A percentile compares a stretch with the other conserved stretches of the same genome.
phyloP scores from a whole-genome alignment of 2,329 filamentous ascomycete species.

The Fusarium sororula region DNA sequence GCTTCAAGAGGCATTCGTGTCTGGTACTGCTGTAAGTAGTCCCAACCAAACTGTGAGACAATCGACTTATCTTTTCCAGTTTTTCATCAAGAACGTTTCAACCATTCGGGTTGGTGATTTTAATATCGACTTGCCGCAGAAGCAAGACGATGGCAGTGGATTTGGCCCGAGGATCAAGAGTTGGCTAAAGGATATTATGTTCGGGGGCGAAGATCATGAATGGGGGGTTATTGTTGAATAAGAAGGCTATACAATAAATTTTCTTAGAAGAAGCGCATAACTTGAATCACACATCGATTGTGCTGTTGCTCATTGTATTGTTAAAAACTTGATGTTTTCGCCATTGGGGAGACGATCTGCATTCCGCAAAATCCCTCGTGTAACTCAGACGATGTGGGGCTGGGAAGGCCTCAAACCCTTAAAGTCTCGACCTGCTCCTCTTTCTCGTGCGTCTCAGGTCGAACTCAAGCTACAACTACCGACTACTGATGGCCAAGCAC shows the following conservation, averaged over 20 bases:
- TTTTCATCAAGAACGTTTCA: not conserved
- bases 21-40: not conserved
- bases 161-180: not conserved
- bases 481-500: not conserved
- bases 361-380: not conserved
- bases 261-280: rapidly evolving
- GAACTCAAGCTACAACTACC: rapidly evolving
- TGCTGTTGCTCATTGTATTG: not conserved
- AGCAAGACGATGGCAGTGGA: not conserved
- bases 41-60: rapidly evolving
- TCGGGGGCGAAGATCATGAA: not conserved
- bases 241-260: rapidly evolving
- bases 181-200: not conserved
- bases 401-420: not conserved
- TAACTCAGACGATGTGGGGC: not conserved
- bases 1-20: not conserved
- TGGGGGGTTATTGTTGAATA: not conserved
- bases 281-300: rapidly evolving
- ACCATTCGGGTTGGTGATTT: not conserved
- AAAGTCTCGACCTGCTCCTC: rapidly evolving
- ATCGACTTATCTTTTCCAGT: rapidly evolving
- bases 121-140: not conserved
- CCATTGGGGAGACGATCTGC: rapidly evolving
- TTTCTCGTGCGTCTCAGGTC: not conserved
- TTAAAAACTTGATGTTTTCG: rapidly evolving